phyloP scores from a whole-genome alignment of 345 rosid species.

The Carallia pectinifolia region DNA sequence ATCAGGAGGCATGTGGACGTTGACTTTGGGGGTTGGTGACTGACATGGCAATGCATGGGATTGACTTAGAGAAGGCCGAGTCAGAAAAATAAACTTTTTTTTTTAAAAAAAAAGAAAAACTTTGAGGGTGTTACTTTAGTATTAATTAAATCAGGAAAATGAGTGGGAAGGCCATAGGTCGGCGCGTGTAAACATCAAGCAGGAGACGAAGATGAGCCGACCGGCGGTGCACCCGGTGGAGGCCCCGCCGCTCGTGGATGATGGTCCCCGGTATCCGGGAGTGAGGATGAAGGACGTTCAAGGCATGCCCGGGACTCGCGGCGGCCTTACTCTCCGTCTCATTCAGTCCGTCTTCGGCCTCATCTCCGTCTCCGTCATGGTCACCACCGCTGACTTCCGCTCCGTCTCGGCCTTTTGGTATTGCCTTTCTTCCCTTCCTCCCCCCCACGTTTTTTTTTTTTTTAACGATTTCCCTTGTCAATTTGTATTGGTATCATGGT shows the following conservation, averaged over 20 bases:
- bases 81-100: neutral
- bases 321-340: slow-evolving; percentile 68
- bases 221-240: slow-evolving; percentile 80
- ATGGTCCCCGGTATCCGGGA: slow-evolving; percentile 37
- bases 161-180: neutral
- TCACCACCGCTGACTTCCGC: slow-evolving; percentile 63
- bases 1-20: neutral
- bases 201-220: slow-evolving; percentile 50
- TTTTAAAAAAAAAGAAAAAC: neutral
- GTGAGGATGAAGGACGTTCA: slow-evolving; percentile 73
- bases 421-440: neutral
- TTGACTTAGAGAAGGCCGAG: neutral
- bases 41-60: too few relatives aligned
- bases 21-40: neutral
- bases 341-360: slow-evolving; percentile 52
- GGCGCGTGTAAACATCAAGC: neutral
- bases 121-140: too few relatives aligned
- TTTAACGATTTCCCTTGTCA: neutral
- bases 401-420: slow-evolving; percentile 74
- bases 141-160: too few relatives aligned
- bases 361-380: slow-evolving; percentile 64
- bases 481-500: too few relatives aligned
- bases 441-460: neutral
- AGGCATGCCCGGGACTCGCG: slow-evolving; percentile 86
- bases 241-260: slow-evolving; percentile 55